Base-by-base conservation (phyloP, 441 rosid species). In the Corymbia citriodora region DNA sequence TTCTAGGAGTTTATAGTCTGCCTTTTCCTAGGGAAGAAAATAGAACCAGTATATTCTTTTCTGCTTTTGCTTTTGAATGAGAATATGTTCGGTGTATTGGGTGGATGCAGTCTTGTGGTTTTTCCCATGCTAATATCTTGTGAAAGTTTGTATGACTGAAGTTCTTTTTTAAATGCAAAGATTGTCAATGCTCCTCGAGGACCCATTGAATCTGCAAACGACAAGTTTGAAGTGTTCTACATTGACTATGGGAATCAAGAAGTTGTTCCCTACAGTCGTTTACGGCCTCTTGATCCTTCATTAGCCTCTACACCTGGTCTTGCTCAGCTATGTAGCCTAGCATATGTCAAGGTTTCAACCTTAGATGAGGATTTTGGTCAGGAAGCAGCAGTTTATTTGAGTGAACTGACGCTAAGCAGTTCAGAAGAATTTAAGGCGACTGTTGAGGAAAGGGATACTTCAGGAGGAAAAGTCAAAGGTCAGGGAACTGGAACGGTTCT, bases 221-320 rank as follows among this genome's bases (percentile, higher is more conserved):
- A 97, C 85, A 96, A 94, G 90, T 98, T 98, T 89, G 98, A 97
- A 93, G 99, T 98, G 91, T 98, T 98, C 94, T 98, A 98, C 92
- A 94, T 98, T 48, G 99, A 98, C 92, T 98, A 97, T 55, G 99
- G 99, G 65, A 98, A 98, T 93, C 98, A 98, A 93, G 99, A 98
- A 93, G 94, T 91, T 90, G 98, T 97, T 92, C 92, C 93, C 8
- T 97, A 96, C 94, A 93, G 95, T 89, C 95, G 92, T 57, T 89
- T 98, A 79, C 94, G 99, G 21, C 99, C 99, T 50, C 88, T 96
- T 54, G 99, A 97, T 31, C 92, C 97, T 70, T 95, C 99, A 55
- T 95, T 98, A 61, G 93, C 99, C 23, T 92, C 95, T 13, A 93
- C 97, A 45, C 95, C 99, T 50, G 96, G 96, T 72, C 97, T 97